Evolutionary conservation across 257 asterid genomes (phyloP), one percentile per base, ranked within the genome.

Genomic region (Ilex aquifolium): DNA sequence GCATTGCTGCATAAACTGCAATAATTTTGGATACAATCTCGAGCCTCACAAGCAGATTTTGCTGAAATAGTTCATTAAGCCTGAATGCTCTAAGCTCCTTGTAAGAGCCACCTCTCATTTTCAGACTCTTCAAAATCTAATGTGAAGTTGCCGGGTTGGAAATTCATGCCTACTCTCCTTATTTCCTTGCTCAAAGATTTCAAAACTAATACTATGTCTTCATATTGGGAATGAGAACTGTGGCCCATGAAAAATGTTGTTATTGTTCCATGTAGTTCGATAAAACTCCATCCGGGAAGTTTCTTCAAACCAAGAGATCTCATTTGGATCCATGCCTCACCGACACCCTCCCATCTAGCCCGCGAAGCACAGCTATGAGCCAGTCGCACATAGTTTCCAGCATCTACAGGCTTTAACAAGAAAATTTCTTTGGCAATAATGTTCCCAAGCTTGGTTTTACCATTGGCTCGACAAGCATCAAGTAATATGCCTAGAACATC

Each of bases 221-320:
- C 87, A 67, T 79, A 64, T 57, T 78, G 78, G 57, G 92, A 85
- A 71, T 90, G 95, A 21, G 82, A 72, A 70, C 76, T 72, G 17
- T 90, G 95, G 48, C 82, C 82, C 14, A 71, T 81, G 77, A 80
- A 85, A 72, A 87, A 87, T 0, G 90, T 79, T 46, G 80, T 75
- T 14, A 87, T 75, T 3, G 67, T 66, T 39, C 97, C 95, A 32
- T 90, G 88, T 82, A 82, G 71, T 65, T 87, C 95, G 4, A 90
- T 77, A 62, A 65, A 85, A 74, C 95, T 90, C 95, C 97, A 87
- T 58, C 97, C 95, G 0, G 97, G 95, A 57, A 70, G 72, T 64
- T 87, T 87, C 75, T 74, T 82, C 40, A 83, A 72, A 48, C 97
- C 95, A 65, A 82, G 88, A 65, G 79, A 74, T 59, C 80, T 83